Base-by-base conservation (phyloP, 1,139 yeast genomes). In the Geotrichum aggregatum region DNA sequence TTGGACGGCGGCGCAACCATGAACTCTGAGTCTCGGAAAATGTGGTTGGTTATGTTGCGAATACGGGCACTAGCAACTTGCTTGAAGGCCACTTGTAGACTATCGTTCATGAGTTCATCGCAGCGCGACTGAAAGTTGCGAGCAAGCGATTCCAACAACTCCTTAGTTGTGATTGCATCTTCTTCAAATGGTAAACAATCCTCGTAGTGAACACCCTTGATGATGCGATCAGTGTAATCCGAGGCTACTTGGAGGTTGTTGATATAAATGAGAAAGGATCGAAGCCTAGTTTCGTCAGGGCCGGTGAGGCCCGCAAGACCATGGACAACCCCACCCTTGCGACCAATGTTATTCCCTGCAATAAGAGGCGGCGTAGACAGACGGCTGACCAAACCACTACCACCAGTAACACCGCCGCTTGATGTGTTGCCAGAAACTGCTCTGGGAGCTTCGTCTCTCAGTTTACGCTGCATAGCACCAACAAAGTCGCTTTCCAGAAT, bases 161-260 rank as follows among this genome's bases (percentile, higher is more conserved):
- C 70, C 41, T 66, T 67, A 22, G 81, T 70, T 33, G 71, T 73
- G 8, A 67, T 68, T 1, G 73, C 66, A 57, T 83, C 86, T 14
- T 75, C 74, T 2, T 79, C 79, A 64, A 82, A 83, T 31, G 86
- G 82, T 59, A 78, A 77, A 58, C 71, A 73, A 34, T 71, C 73
- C 3, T 63, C 67, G 19, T 47, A 34, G 47, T 54, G 50, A 48
- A 74, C 62, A 52, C 74, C 76, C 19, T 66, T 66, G 18, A 80
- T 61, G 36, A 84, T 71, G 52, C 76, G 77, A 3, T 68, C 64
- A 40, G 83, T 72, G 63, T 84, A 84, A 30, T 72, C 76, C 36
- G 77, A 77, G 13, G 84, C 80, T 46, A 78, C 69, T 3, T 83
- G 78, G 10, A 85, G 72, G 1, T 87, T 78, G 63, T 85, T 84